Conservation (phyloP, 176 grass and related monocot genomes). For the Poa annua region DNA sequence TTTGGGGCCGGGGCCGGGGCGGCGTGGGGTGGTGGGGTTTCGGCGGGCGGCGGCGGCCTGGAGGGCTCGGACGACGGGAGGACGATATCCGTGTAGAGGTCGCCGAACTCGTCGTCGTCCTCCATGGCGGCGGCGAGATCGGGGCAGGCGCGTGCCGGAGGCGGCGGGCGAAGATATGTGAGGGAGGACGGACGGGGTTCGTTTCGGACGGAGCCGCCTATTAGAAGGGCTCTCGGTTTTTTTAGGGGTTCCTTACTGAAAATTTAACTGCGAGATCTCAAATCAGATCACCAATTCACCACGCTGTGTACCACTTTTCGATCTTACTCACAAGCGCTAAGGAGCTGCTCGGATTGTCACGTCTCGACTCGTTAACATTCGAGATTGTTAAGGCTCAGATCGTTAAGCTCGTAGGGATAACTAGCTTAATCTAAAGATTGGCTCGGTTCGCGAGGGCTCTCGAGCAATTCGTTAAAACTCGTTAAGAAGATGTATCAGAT, state of each 20-base stretch:
- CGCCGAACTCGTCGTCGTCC: conserved; percentile 95
- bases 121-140: conserved; percentile 67
- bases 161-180: conserved; percentile 41
- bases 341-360: too few species aligned
- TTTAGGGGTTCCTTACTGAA: background rate
- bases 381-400: too few species aligned
- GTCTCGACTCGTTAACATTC: too few species aligned
- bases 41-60: conserved; percentile 7
- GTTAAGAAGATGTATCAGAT: too few species aligned
- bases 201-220: conserved; percentile 6
- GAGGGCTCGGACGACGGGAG: conserved; percentile 29
- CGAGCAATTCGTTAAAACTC: too few species aligned
- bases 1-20: conserved; percentile 17
- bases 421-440: too few species aligned
- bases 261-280: too few species aligned
- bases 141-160: conserved; percentile 22
- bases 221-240: background rate
- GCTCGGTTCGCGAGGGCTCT: too few species aligned
- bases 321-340: too few species aligned
- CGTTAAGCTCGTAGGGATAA: too few species aligned
- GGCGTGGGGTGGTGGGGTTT: conserved; percentile 5
- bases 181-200: background rate
- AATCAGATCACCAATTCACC: too few species aligned
- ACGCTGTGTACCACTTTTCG: too few species aligned
- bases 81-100: conserved; percentile 89